phyloP scores from a whole-genome alignment of 257 asterid species.

The Solanum sejunctum region DNA sequence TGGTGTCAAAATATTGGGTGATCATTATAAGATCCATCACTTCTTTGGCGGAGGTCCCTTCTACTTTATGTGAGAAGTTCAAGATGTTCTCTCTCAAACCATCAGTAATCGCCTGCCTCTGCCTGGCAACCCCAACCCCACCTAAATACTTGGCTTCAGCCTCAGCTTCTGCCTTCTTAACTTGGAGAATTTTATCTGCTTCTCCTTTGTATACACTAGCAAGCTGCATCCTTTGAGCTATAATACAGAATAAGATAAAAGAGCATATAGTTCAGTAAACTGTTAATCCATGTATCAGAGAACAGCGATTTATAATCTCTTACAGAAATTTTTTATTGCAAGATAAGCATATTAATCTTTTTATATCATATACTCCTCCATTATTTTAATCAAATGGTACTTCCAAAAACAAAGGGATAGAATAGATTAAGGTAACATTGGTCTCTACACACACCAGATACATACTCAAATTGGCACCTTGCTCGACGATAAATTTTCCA shows the following conservation, averaged over 20 bases:
- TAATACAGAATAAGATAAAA: not conserved
- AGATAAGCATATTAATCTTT: not conserved
- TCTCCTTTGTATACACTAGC: slow-evolving; percentile 97
- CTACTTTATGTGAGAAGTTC: slow-evolving; percentile 81
- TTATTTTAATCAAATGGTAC: not conserved
- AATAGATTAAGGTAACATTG: not conserved
- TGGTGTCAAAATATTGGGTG: slow-evolving; percentile 92
- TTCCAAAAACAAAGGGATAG: not conserved
- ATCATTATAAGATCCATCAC: slow-evolving; percentile 96
- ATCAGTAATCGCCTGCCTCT: slow-evolving; percentile 97
- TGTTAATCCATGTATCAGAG: not conserved
- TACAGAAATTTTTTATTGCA: not conserved
- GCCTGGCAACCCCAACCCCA: slow-evolving; percentile 98
- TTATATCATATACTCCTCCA: not conserved
- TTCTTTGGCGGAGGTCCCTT: slow-evolving; percentile 85
- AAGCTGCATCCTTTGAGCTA: slow-evolving; percentile 97
- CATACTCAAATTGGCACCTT: not conserved
- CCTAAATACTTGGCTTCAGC: slow-evolving; percentile 97
- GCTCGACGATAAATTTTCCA: not conserved
- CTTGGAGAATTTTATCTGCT: slow-evolving; percentile 79
- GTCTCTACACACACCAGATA: not conserved
- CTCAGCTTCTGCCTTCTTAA: slow-evolving; percentile 93
- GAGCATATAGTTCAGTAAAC: not conserved
- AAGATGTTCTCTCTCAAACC: slow-evolving; percentile 87
- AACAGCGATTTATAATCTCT: not conserved